These are phyloP conservation scores for Aspergillus jensenii DNA, from an alignment of 2,329 filamentous ascomycete species.

Conservation along the genomic window DNA sequence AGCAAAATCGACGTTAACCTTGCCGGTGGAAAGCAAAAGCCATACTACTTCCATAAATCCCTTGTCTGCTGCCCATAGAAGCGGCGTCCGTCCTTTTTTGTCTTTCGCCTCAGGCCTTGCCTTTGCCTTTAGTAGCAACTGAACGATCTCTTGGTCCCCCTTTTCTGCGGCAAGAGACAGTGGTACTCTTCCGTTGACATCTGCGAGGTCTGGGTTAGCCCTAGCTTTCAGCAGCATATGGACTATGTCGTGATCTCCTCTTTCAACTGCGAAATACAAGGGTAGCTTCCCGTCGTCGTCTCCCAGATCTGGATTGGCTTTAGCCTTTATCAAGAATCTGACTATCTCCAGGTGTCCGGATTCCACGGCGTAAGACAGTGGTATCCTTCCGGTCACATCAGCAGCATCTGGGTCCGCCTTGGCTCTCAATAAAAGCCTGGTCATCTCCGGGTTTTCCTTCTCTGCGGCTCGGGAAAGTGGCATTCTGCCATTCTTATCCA, in stretches of 20 bases:
- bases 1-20: slow-evolving; percentile 18
- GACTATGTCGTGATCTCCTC: slow-evolving; percentile 22
- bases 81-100: slow-evolving; percentile 14
- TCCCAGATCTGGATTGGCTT: slow-evolving; percentile 13
- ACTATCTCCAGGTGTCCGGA: slow-evolving; percentile 17
- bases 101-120: slow-evolving; percentile 13
- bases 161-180: slow-evolving; percentile 16
- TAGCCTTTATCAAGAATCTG: slow-evolving; percentile 18
- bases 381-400: slow-evolving; percentile 11
- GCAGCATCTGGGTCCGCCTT: slow-evolving; percentile 15
- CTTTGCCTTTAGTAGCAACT: slow-evolving; percentile 19
- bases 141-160: slow-evolving; percentile 21
- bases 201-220: slow-evolving; percentile 12
- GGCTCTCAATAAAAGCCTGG: slow-evolving; percentile 19
- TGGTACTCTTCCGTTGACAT: slow-evolving; percentile 16
- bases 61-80: slow-evolving; percentile 20
- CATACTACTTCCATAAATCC: slow-evolving; percentile 24
- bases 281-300: slow-evolving; percentile 17
- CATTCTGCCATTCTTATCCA: slow-evolving; percentile 15
- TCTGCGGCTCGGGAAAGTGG: slow-evolving; percentile 18
- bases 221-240: slow-evolving; percentile 20
- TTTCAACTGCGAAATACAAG: slow-evolving; percentile 16
- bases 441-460: slow-evolving; percentile 23
- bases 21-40: slow-evolving; percentile 24
- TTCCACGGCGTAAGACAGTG: slow-evolving; percentile 18